Base-by-base conservation (phyloP, 2,329 filamentous ascomycete genomes). In the Colletotrichum eleusines region DNA sequence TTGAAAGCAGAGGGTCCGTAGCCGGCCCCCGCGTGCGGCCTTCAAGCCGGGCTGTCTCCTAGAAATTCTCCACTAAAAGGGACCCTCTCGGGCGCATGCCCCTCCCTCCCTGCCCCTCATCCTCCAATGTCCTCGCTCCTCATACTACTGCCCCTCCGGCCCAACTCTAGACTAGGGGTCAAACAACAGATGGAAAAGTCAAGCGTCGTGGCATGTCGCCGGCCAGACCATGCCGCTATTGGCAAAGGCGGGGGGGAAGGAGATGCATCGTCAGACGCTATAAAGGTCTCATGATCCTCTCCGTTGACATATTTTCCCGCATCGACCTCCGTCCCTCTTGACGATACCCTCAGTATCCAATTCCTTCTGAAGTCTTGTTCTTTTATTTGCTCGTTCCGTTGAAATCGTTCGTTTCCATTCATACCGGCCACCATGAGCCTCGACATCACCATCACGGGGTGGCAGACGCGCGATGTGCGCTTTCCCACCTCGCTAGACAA, bases 401-500 rank as follows among this genome's bases (percentile, higher is more conserved):
- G 16, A 1, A 5, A 28, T 50, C 8, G 12, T 38, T 31, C 48
- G n/a, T 23, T 60, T 33, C 44, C 28, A 16, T 38, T 31, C 38
- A 38, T 51, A n/a, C 4, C 40, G 53, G 26, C 46, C 68, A 71
- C 54, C 33, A 87, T 87, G 84, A 75, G 60, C 35, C 44, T 82
- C 60, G 88, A 91, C 75, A 85, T 94, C 76, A 93, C 89, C 69
- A 93, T 94, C 78, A 94, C 90, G 65, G 88, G 90, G 73, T 94
- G 90, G 85, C 84, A 83, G 74, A 92, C 91, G 70, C 87, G 90
- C 78, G 92, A 94, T 83, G 91, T 94, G 79, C 89, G 92, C 75
- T 94, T 94, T 80, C 92, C 92, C 81, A 98, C 94, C n/a, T 97
- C 94, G 50, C 90, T 98, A 72, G 94, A 97, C 83, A 96, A 95